A percentile compares a stretch with the other conserved stretches of the same genome.
Conservation (phyloP, 352 stramenopile genomes). For the Pythium monospermum region DNA sequence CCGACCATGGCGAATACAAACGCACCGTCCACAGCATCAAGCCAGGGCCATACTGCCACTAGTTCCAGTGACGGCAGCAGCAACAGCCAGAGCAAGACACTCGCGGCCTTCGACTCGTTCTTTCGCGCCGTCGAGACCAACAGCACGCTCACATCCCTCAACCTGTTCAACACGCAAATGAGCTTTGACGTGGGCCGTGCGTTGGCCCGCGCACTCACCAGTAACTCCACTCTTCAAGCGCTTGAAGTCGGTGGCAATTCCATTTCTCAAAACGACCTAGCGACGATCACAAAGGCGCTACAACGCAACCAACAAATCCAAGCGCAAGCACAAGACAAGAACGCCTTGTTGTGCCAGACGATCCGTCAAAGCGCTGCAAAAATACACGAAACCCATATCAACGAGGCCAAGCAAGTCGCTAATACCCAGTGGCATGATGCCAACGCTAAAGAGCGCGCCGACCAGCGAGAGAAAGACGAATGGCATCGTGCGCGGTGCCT, state of each 20-base stretch:
- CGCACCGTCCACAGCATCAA: conserved; percentile 8
- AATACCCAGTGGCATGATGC: conserved; percentile 50
- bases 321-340: conserved; percentile 25
- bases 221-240: conserved; percentile 43
- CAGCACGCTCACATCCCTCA: conserved; percentile 41
- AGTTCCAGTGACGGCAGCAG: too few relatives aligned
- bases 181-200: conserved; percentile 39
- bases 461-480: conserved; percentile 42
- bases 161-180: conserved; percentile 60
- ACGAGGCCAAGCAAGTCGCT: conserved; percentile 30
- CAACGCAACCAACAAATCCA: conserved; percentile 39
- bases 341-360: conserved; percentile 14
- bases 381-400: conserved; percentile 27
- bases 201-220: conserved; percentile 36
- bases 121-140: conserved; percentile 30
- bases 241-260: conserved; percentile 48
- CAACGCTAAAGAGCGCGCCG: conserved; percentile 41
- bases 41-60: neutral
- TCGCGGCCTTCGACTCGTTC: conserved; percentile 34
- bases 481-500: conserved; percentile 36
- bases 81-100: too few relatives aligned
- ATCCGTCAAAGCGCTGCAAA: conserved; percentile 28
- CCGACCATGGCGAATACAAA: conserved; percentile 28
- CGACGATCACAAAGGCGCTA: conserved; percentile 31
- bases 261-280: conserved; percentile 41